phyloP scores from a whole-genome alignment of 306 rosid species.

The Erythrophleum fordii region DNA sequence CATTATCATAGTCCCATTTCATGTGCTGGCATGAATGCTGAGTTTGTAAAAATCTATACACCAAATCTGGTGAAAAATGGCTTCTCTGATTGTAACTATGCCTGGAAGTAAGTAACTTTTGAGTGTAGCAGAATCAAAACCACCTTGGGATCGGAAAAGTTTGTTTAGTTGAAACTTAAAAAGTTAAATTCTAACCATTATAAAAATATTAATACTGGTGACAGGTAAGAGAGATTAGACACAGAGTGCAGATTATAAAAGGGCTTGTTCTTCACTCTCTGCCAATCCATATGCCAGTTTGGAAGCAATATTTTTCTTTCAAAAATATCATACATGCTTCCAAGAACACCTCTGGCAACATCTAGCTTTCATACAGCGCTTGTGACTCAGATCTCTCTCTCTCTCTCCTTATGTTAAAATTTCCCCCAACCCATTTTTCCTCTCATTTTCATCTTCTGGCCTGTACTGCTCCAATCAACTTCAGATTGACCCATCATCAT shows the following conservation, averaged over 20 bases:
- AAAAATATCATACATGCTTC: slow-evolving; percentile 45
- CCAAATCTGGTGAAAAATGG: slow-evolving; percentile 40
- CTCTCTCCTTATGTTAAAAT: not conserved
- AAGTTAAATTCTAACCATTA: slow-evolving; percentile 1
- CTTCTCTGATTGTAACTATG: slow-evolving; percentile 31
- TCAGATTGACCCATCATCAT: not conserved
- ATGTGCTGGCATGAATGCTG: slow-evolving; percentile 38
- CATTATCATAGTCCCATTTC: slow-evolving; percentile 14
- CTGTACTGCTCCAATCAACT: not conserved
- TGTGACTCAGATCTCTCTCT: not conserved
- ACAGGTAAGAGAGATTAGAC: not conserved
- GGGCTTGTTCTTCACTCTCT: not conserved
- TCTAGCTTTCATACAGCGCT: slow-evolving; percentile 40
- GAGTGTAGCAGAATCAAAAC: slow-evolving; percentile 47
- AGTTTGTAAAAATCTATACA: slow-evolving; percentile 32
- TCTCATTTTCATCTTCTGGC: slow-evolving; percentile 36
- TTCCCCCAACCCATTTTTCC: slow-evolving; percentile 10
- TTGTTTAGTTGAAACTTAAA: not conserved
- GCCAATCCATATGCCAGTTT: slow-evolving; percentile 2
- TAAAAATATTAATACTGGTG: not conserved
- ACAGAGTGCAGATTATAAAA: not conserved
- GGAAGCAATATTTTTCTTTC: slow-evolving; percentile 28
- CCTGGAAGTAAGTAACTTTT: slow-evolving; percentile 20
- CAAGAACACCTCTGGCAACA: slow-evolving; percentile 68
- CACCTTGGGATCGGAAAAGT: slow-evolving; percentile 43